Evolutionary conservation across 2,329 filamentous ascomycete genomes (phyloP).

Genomic region (Proliferodiscus dingleyae): DNA sequence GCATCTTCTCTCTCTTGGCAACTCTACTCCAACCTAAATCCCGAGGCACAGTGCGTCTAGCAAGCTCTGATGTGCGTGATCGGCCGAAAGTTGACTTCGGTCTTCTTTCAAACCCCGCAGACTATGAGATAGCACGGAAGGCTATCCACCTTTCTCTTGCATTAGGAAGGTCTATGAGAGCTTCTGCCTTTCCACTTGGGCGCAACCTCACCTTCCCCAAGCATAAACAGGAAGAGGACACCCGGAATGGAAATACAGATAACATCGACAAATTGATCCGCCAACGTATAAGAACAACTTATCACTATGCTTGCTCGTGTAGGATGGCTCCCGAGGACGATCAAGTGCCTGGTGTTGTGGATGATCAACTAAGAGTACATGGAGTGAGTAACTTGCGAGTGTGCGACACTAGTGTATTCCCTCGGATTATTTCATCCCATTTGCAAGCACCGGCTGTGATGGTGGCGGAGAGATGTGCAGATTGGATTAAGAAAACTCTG

Average conservation of each 20-base stretch:
- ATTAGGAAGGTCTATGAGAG: slow-evolving; percentile 6
- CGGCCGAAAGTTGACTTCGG: slow-evolving; percentile 9
- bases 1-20: slow-evolving; percentile 4
- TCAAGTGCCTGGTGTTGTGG: slow-evolving; percentile 4
- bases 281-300: not conserved
- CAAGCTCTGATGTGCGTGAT: slow-evolving; percentile 1
- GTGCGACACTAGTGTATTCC: slow-evolving; percentile 8
- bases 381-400: slow-evolving; percentile 4
- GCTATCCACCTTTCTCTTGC: slow-evolving; percentile 7
- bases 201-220: not conserved
- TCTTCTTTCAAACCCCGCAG: slow-evolving; percentile 5
- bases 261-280: slow-evolving; percentile 2
- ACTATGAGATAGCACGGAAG: not conserved
- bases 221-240: not conserved
- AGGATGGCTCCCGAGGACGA: not conserved
- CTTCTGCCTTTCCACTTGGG: slow-evolving; percentile 1
- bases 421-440: not conserved
- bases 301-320: slow-evolving; percentile 1
- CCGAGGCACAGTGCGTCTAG: slow-evolving; percentile 4
- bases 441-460: not conserved
- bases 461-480: slow-evolving; percentile 10
- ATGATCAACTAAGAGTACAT: slow-evolving; percentile 3
- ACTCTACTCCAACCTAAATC: slow-evolving; percentile 7
- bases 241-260: too few species aligned
- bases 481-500: slow-evolving; percentile 40